These are phyloP conservation scores for Keithomyces neogunnii DNA, from an alignment of 2,329 filamentous ascomycete genomes.

Conservation along the genomic window DNA sequence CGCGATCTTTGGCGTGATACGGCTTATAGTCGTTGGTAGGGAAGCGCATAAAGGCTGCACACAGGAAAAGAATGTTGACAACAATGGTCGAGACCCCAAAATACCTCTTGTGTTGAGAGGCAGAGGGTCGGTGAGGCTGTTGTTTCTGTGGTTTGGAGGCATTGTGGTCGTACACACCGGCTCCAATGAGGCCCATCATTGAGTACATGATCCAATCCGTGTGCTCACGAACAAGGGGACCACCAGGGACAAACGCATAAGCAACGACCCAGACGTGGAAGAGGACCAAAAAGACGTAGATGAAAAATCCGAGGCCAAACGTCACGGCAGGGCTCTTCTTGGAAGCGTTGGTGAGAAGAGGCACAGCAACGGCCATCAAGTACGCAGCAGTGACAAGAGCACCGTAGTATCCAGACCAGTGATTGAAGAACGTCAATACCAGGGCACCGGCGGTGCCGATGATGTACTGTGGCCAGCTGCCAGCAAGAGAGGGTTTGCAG, in stretches of 20 bases:
- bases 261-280: slow-evolving; percentile 98
- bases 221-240: slow-evolving; percentile 82
- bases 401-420: slow-evolving; percentile 89
- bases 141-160: slow-evolving; percentile 36
- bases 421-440: slow-evolving; percentile 63
- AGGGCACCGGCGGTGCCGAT: slow-evolving; percentile 72
- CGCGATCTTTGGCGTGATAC: slow-evolving; percentile 78
- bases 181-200: slow-evolving; percentile 77
- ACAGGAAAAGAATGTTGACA: slow-evolving; percentile 72
- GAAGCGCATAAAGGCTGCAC: slow-evolving; percentile 81
- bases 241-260: slow-evolving; percentile 94
- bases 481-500: slow-evolving; percentile 59
- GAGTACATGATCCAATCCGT: slow-evolving; percentile 92
- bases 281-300: slow-evolving; percentile 92
- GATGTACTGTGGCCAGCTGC: slow-evolving; percentile 73
- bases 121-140: slow-evolving; percentile 17
- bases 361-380: slow-evolving; percentile 68
- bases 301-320: slow-evolving; percentile 80
- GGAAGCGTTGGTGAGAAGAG: slow-evolving; percentile 67
- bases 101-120: slow-evolving; percentile 41
- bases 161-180: slow-evolving; percentile 70
- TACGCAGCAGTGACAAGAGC: slow-evolving; percentile 69
- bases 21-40: slow-evolving; percentile 86
- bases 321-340: slow-evolving; percentile 68
- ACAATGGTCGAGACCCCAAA: slow-evolving; percentile 52